Evolutionary conservation across 306 rosid species (phyloP), one percentile per base, ranked within the genome.

Genomic region (Crotalaria pallida): DNA sequence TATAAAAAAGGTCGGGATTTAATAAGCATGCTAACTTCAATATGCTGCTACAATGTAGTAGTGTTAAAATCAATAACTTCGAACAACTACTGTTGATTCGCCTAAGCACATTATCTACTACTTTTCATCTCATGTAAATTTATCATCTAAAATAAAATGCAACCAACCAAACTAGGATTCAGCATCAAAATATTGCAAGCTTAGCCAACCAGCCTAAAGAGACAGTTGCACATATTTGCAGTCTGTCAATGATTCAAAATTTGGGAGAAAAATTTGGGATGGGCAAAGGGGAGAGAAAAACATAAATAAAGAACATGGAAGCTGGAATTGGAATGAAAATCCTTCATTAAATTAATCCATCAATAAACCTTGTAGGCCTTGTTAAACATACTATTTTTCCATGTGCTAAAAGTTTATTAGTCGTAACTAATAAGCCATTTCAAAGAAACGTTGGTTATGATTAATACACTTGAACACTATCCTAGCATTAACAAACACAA

Each of bases 1-100:
- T 94, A 97, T 84, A 94, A 75, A 22, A 94, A 75, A 22, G 98
- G 94, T 57, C 98, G 83, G 68, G 97, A 95, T 77, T 94, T 94
- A 60, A 94, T 97, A 78, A 94, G 98, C 87, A 95, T 87, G 82
- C 84, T 83, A 74, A 94, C 97, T 86, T 94, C 98, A 74, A 94
- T 77, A 85, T 84, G 97, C 98, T 94, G 89, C 52, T 59, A 72
- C 24, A 74, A 7, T 56, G 22, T 31, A 73, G 56, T 33, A 13
- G 24, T 68, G 43, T 58, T 24, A 77, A 31, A 51, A 2, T 38
- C 71, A 45, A 55, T 43, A 69, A 63, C 33, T 56, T 40, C 27
- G 8, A 67, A 44, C n/a, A 57, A 18, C 76, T 43, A 10, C 61
- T 31, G 31, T 10, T 53, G 17, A 24, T 65, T 21, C 23, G 31